These are phyloP conservation scores for Ophiocordyceps robertsii DNA, from an alignment of 2,329 filamentous ascomycete species.

Conservation along the genomic window DNA sequence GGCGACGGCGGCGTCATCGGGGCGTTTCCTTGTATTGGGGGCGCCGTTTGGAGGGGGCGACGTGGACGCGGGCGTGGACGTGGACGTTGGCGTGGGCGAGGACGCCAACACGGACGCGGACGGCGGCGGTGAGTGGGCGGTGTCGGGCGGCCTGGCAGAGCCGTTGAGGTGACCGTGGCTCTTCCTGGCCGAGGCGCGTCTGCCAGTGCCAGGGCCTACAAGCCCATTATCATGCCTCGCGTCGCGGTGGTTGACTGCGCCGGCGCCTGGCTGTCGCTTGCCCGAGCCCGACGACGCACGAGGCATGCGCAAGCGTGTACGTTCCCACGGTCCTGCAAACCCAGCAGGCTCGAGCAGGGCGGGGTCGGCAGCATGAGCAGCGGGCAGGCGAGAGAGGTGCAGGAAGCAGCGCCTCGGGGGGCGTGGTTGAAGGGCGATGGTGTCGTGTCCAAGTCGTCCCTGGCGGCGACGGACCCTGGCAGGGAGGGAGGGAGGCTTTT, in stretches of 20 bases:
- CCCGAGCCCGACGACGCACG: constrained; percentile 40
- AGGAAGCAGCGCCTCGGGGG: constrained; percentile 3
- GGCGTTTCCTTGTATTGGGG: neutral
- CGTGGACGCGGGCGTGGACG: constrained; percentile 1
- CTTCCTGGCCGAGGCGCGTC: constrained; percentile 27
- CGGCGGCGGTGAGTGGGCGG: constrained; percentile 16
- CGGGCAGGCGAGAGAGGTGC: constrained; percentile 9
- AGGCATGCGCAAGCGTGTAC: constrained; percentile 38
- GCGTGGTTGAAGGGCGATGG: neutral
- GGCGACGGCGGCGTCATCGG: constrained; percentile 7
- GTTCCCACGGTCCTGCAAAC: constrained; percentile 19
- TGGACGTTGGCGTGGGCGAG: constrained; percentile 6
- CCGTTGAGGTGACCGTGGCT: constrained; percentile 30
- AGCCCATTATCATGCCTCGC: constrained; percentile 78
- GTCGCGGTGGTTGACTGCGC: constrained; percentile 54
- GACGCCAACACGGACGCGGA: constrained; percentile 5
- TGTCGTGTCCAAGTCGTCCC: too few species aligned
- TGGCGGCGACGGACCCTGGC: neutral
- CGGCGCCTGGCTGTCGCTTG: constrained; percentile 49
- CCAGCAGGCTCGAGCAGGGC: constrained; percentile 19
- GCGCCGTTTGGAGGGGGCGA: neutral
- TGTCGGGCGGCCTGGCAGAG: constrained; percentile 20
- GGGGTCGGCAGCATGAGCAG: constrained; percentile 19
- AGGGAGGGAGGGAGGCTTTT: too few species aligned
- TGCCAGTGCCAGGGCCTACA: constrained; percentile 42